Evolutionary conservation across 208 protist species (phyloP), one percentile per base, ranked within the genome.

Genomic region (Leishmania major): DNA sequence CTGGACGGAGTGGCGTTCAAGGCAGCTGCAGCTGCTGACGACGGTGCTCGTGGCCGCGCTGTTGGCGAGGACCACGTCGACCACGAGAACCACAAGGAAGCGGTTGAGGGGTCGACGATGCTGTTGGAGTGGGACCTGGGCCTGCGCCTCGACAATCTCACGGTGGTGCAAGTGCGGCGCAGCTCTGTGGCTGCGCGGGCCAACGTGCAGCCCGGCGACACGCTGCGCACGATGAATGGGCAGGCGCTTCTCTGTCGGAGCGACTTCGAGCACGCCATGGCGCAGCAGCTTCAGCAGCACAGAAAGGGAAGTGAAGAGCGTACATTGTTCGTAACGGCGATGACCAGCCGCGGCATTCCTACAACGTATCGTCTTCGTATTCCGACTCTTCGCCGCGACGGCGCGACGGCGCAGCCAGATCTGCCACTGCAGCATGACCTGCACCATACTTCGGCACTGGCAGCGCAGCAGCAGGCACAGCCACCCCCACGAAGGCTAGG

Each of bases 191-290:
- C 86, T 37, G 86, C 82, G 13, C 82, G 80, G 49, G 86, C 86
- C 7, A 75, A 77, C n/a, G 8, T 89, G n/a, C 82, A 82, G 45
- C 75, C 77, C 37, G 86, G 86, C 35, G 86, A 89, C 79, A 75
- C 62, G 49, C 59, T 89, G 31, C 86, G 82, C 78, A 79, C 75
- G 5, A 19, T 89, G 55, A 77, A 89, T 55, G 86, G 86, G 5
- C 37, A 80, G 13, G 28, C 62, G 4, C 78, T 86, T 40, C 40
- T 60, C 64, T 79, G 78, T 3, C 74, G 47, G 49, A 8, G 37
- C 47, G 83, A 86, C 78, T 67, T 86, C 10, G 10, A 72, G 7
- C 75, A 59, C 1, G 64, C 69, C 35, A 69, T 89, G 43, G 43
- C 43, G 31, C 69, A 47, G 43, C 76, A 77, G 81, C 76, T n/a